Percentiles rank a stretch among this genome's conserved stretches.
Conservation (phyloP, 2,329 filamentous ascomycete genomes). For the Colletotrichum magnum region DNA sequence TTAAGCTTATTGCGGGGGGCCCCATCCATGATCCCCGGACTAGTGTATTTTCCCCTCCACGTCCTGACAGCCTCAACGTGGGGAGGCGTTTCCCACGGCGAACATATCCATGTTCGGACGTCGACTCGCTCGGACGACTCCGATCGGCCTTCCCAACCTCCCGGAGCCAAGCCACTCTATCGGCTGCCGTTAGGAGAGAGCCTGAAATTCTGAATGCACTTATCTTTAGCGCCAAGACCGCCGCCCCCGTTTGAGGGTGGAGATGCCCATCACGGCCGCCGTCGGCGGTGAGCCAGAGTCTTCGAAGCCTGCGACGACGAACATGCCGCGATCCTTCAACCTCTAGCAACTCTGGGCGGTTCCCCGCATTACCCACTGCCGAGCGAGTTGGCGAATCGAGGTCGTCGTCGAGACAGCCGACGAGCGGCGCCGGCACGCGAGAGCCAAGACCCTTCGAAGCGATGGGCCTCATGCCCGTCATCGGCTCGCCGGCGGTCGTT, state of each 20-base stretch:
- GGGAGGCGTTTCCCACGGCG: conserved; percentile 17
- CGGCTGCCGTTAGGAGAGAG: neutral
- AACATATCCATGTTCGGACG: conserved; percentile 4
- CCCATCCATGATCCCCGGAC: neutral
- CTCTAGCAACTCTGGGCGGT: neutral
- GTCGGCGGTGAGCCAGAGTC: neutral
- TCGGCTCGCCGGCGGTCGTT: neutral
- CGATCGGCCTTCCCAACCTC: conserved; percentile 13
- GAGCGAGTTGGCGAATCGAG: neutral
- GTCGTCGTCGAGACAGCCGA: conserved; percentile 2
- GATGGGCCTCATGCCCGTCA: neutral
- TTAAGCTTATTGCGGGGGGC: conserved; percentile 27
- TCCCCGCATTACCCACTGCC: conserved; percentile 18
- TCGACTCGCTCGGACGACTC: neutral
- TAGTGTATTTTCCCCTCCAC: conserved; percentile 11
- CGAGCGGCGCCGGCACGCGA: neutral
- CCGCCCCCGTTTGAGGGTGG: neutral
- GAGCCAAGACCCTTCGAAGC: neutral
- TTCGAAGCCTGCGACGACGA: neutral
- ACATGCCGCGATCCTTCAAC: neutral
- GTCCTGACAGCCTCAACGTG: neutral
- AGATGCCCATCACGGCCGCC: neutral
- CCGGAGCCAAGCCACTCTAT: conserved; percentile 23
- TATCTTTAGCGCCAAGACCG: conserved; percentile 28
- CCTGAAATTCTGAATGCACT: conserved; percentile 5